Evolutionary conservation across 176 grass and related monocot species (phyloP).

Genomic region (Hsuehochloa calcarea): DNA sequence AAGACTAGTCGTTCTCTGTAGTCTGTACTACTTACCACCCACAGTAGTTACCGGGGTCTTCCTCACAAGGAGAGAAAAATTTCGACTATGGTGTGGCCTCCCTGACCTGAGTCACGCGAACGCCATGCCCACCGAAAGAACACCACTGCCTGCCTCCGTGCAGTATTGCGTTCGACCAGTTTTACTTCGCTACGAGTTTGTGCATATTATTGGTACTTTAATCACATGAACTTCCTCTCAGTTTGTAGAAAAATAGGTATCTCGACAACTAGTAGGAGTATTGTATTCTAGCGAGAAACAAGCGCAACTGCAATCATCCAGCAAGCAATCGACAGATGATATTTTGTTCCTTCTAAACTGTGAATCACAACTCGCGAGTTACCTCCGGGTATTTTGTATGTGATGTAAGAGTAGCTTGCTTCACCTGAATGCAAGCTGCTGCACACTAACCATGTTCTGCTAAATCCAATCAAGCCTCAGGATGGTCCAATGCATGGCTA

Average conservation of each 20-base stretch:
- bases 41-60: background rate
- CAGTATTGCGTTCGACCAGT: background rate
- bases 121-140: slow-evolving; percentile 11
- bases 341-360: background rate
- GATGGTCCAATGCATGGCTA: slow-evolving; percentile 5
- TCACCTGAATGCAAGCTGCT: background rate
- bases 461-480: background rate
- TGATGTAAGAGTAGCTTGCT: background rate
- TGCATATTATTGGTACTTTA: background rate
- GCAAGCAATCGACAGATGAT: background rate
- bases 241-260: background rate
- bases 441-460: background rate
- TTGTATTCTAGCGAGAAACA: background rate
- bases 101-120: slow-evolving; percentile 30
- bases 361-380: slow-evolving; percentile 11
- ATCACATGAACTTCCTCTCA: background rate
- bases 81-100: background rate
- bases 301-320: too few relatives aligned
- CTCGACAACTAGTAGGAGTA: background rate
- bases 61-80: background rate
- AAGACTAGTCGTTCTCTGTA: background rate
- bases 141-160: background rate
- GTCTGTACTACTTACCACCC: background rate
- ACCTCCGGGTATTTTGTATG: background rate
- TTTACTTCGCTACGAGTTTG: background rate